Evolutionary conservation across 495 filamentous ascomycete genomes (phyloP).

Genomic region (Xylaria longipes): DNA sequence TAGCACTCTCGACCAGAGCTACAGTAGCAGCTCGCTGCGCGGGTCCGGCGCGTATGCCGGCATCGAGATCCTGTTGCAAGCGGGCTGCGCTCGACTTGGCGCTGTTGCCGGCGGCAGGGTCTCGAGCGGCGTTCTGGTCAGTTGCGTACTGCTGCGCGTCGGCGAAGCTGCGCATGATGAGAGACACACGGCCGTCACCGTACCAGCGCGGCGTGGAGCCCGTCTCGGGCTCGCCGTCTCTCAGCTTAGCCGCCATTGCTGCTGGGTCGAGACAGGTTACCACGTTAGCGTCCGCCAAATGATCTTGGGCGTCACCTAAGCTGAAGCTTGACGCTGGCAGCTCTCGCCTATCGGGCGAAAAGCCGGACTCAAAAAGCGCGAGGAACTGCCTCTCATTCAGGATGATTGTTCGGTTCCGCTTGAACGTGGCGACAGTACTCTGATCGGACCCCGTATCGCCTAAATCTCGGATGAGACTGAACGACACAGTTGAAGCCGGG

Average conservation of each 20-base stretch:
- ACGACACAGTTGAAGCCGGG: constrained; percentile 29
- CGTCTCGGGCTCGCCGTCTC: constrained; percentile 14
- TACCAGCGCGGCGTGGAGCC: constrained; percentile 35
- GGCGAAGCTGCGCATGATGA: constrained; percentile 29
- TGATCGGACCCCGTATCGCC: constrained; percentile 19
- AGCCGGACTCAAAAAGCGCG: no score
- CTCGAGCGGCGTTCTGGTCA: background rate
- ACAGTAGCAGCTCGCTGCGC: background rate
- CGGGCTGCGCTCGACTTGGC: background rate
- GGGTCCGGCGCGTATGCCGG: background rate
- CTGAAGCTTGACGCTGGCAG: no score
- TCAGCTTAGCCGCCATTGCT: constrained; percentile 24
- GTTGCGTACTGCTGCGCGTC: constrained; percentile 22
- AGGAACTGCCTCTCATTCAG: no score
- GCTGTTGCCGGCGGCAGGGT: background rate
- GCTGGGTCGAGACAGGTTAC: constrained; percentile 37
- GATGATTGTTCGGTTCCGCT: no score
- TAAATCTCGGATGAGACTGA: constrained; percentile 19
- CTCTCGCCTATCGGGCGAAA: no score
- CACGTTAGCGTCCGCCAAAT: constrained; percentile 14
- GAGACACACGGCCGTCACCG: constrained; percentile 34
- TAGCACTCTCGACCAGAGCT: constrained; percentile 29
- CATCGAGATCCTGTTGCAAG: constrained; percentile 1
- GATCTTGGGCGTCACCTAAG: no score
- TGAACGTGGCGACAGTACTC: no score